phyloP scores from a whole-genome alignment of 306 rosid genomes.

The Fagus crenata region DNA sequence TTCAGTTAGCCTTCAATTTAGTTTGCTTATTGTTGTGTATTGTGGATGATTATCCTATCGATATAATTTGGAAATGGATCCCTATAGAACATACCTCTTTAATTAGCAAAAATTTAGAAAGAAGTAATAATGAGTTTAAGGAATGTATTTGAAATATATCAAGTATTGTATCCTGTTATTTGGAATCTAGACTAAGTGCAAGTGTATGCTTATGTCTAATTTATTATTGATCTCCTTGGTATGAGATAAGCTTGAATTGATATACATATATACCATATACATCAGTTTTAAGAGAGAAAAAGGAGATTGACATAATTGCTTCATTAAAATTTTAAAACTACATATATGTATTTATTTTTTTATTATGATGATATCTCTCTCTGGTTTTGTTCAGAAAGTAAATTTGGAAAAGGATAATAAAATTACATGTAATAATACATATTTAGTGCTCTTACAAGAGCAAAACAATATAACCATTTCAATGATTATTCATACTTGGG shows the following conservation, averaged over 20 bases:
- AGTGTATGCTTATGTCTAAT: not conserved
- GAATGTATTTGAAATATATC: not conserved
- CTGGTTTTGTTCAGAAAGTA: too few relatives aligned
- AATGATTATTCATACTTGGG: too few relatives aligned
- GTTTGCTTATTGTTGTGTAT: not conserved
- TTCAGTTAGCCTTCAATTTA: not conserved
- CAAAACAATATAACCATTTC: too few relatives aligned
- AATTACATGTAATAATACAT: too few relatives aligned
- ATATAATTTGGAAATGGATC: not conserved
- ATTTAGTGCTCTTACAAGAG: too few relatives aligned
- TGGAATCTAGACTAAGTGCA: not conserved
- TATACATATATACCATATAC: not conserved
- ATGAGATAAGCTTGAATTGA: not conserved
- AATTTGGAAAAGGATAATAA: too few relatives aligned
- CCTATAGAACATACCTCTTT: not conserved
- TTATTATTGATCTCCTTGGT: not conserved
- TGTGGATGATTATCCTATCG: not conserved
- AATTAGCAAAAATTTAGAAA: not conserved
- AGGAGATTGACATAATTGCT: too few relatives aligned
- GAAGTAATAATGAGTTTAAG: not conserved
- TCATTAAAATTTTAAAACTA: too few relatives aligned
- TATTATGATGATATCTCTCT: too few relatives aligned
- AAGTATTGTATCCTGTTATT: not conserved
- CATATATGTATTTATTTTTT: too few relatives aligned
- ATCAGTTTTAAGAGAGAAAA: too few relatives aligned